A percentile compares a stretch with the other conserved stretches of the same genome.
Conservation (phyloP, 2,329 filamentous ascomycete species). For the Fusarium veterinarium region DNA sequence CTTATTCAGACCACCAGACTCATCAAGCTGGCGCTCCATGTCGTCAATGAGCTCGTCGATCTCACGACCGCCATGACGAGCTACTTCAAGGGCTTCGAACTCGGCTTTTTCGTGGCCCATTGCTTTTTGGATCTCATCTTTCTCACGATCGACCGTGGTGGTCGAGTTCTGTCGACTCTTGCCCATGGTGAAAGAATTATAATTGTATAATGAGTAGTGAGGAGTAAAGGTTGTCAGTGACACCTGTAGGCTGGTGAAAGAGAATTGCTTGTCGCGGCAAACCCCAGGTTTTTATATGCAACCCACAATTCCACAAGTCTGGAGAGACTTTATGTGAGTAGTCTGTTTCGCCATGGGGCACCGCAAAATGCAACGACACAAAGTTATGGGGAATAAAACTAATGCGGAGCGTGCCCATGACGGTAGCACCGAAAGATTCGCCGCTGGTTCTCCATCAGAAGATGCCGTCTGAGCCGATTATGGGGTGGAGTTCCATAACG, state of each 20-base stretch:
- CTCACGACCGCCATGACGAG: constrained; percentile 49
- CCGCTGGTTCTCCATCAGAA: constrained; percentile 35
- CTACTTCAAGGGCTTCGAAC: constrained; percentile 52
- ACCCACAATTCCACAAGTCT: constrained; percentile 14
- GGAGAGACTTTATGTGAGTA: constrained; percentile 28
- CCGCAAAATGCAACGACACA: constrained; percentile 23
- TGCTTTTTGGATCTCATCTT: constrained; percentile 34
- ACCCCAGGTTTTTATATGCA: constrained; percentile 32
- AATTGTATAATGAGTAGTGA: background rate
- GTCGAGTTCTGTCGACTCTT: constrained; percentile 36
- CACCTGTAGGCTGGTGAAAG: constrained; percentile 1
- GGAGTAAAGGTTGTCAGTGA: background rate
- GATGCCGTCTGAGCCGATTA: constrained; percentile 34
- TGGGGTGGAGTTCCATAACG: constrained; percentile 11
- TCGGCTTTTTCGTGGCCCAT: constrained; percentile 45
- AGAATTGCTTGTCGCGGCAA: background rate
- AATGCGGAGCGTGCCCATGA: constrained; percentile 19
- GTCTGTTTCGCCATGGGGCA: constrained; percentile 29
- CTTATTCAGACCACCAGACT: constrained; percentile 47
- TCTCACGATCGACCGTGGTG: constrained; percentile 35
- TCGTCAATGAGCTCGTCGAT: constrained; percentile 54
- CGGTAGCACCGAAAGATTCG: constrained; percentile 43
- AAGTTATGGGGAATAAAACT: background rate
- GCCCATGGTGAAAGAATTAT: constrained; percentile 20
- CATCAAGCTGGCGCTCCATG: constrained; percentile 56